A percentile compares a stretch with the other conserved stretches of the same genome.
Conservation (phyloP, 768 basidiomycete species). For the Mycena metata region DNA sequence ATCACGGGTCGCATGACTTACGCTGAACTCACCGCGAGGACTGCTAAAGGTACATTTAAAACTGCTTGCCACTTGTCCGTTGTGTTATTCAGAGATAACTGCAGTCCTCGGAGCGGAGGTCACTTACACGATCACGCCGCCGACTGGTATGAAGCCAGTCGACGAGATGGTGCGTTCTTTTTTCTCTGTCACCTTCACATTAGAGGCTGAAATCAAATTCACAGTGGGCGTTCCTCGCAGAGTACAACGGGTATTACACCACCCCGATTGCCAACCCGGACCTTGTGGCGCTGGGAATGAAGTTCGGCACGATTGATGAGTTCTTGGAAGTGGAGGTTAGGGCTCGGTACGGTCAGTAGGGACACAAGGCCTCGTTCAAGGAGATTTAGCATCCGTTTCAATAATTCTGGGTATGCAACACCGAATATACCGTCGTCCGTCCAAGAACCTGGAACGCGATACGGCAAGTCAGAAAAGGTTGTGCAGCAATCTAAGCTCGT, state of each 20-base stretch:
- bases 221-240: background rate
- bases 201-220: background rate
- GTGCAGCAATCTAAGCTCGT: too few species aligned
- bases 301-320: constrained; percentile 6
- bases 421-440: too few species aligned
- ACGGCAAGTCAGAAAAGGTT: too few species aligned
- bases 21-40: background rate
- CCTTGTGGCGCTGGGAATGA: background rate
- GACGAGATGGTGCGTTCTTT: background rate
- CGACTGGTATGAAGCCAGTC: background rate
- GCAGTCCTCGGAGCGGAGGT: background rate
- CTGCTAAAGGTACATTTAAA: background rate
- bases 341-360: background rate
- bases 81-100: too few species aligned
- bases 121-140: background rate
- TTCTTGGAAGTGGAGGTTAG: background rate
- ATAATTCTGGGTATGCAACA: too few species aligned
- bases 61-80: background rate
- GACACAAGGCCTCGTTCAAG: too few species aligned
- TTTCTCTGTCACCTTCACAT: background rate
- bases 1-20: background rate
- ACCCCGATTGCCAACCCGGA: constrained; percentile 11
- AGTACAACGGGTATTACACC: constrained; percentile 4
- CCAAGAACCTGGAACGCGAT: too few species aligned
- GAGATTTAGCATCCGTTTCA: too few species aligned